Percentiles rank a stretch among this genome's conserved stretches.
Conservation (phyloP, 345 rosid genomes). For the Citrus inodora region DNA sequence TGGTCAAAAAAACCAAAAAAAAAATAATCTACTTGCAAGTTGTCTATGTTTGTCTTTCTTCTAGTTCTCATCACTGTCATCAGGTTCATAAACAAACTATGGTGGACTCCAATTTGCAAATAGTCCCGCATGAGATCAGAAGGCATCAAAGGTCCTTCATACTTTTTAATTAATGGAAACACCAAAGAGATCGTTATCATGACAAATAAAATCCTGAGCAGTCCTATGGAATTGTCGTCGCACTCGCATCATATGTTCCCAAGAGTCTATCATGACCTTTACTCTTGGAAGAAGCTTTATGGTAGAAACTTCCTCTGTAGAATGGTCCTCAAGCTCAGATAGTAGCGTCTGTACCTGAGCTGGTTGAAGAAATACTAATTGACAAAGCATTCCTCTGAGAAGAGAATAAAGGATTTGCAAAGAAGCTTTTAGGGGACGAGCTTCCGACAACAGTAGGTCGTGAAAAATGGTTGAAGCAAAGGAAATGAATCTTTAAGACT, state of each 20-base stretch:
- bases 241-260: constrained; percentile 20
- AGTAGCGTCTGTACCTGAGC: too few species aligned
- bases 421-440: constrained; percentile 37
- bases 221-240: constrained; percentile 13
- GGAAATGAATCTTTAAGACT: constrained; percentile 35
- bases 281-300: not conserved
- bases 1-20: too few species aligned
- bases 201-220: constrained; percentile 11
- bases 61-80: not conserved
- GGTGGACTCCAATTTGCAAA: constrained; percentile 29
- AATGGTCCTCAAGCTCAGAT: too few species aligned
- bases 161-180: constrained; percentile 36
- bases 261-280: constrained; percentile 23
- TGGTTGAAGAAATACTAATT: constrained; percentile 28
- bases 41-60: too few species aligned
- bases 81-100: constrained; percentile 19
- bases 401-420: not conserved
- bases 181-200: constrained; percentile 19
- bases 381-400: constrained; percentile 12
- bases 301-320: too few species aligned
- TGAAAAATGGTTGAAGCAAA: constrained; percentile 40
- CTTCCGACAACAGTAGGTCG: constrained; percentile 20
- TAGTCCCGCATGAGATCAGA: constrained; percentile 11
- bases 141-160: constrained; percentile 36
- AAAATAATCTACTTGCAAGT: too few species aligned